Base-by-base conservation (phyloP, 352 stramenopile species). In the Aphanomyces cochlioides region DNA sequence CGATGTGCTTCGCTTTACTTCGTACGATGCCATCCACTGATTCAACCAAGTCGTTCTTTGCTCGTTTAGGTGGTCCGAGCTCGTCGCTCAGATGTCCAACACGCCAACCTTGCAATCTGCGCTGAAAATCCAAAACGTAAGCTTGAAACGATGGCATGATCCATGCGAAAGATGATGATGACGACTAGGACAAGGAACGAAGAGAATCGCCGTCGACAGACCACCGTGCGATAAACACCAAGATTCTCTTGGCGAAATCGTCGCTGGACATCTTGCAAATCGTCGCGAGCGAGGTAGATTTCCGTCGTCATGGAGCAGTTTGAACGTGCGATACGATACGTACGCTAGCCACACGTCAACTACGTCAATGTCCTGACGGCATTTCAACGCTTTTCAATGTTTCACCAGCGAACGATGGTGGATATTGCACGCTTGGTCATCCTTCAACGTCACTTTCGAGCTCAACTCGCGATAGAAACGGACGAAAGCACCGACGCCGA, bases 341-440 rank as follows among this genome's bases (percentile, higher is more conserved):
- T 53, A 53, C 2, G n/a, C 8, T 58, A 58, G 50, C 19, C 19
- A 61, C 10, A 53, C 12, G 17, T 69, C 37, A 69, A 69, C 50
- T 47, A 69, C 50, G 63, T 69, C 34, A 69, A 69, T 21, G 41
- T 69, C 3, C 28, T 69, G 4, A 69, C 63, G 17, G 63, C 63
- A 2, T 69, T 69, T 41, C 63, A 69, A 36, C 63, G 63, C 34
- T 69, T 69, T 69, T 41, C 63, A 15, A 69, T 69, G 63, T 69
- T 69, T 59, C 36, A 69, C 38, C 34, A 37, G 13, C 63, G 47
- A 3, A 69, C 63, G 8, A 21, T 58, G 21, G 43, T 28, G 3
- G 63, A 69, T 4, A 69, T 69, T 58, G 50, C 50, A 1, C 50
- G 21, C 19, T 36, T 58, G 50, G 50, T 58, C 43, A 2, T 12